A percentile compares a stretch with the other conserved stretches of the same genome.
These are phyloP conservation scores for Spizellomyces sp. DNA, from an alignment of 192 early-diverging fungal genomes.

Conservation along the genomic window DNA sequence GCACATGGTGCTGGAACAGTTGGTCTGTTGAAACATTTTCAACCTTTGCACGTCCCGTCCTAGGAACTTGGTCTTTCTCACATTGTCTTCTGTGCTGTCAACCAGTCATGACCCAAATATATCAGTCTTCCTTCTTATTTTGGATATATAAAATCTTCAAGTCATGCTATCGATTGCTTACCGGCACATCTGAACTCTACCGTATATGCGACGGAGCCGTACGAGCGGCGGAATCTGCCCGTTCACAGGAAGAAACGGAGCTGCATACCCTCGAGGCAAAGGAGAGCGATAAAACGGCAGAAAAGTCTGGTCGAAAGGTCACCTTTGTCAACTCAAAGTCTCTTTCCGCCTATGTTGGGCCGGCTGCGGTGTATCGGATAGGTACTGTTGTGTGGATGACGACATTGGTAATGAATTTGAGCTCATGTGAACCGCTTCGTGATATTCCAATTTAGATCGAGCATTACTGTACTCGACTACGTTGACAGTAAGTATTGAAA, in stretches of 20 bases:
- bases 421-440: no score
- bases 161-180: constrained; percentile 48
- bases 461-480: constrained; percentile 8
- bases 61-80: background rate
- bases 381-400: constrained; percentile 6
- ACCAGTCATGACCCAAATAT: constrained; percentile 3
- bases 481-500: background rate
- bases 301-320: background rate
- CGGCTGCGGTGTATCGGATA: background rate
- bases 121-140: constrained; percentile 39
- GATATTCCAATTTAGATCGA: background rate
- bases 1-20: background rate
- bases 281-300: background rate
- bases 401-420: no score
- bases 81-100: background rate
- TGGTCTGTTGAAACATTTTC: background rate
- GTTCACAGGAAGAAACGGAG: background rate
- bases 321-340: no score
- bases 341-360: background rate
- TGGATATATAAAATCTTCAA: constrained; percentile 61
- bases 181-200: constrained; percentile 65
- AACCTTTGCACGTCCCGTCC: no score
- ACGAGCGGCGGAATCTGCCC: background rate
- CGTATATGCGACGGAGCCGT: constrained; percentile 29
- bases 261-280: background rate